These are phyloP conservation scores for Fraxinus nigra DNA, from an alignment of 305 asterid species.

Conservation along the genomic window DNA sequence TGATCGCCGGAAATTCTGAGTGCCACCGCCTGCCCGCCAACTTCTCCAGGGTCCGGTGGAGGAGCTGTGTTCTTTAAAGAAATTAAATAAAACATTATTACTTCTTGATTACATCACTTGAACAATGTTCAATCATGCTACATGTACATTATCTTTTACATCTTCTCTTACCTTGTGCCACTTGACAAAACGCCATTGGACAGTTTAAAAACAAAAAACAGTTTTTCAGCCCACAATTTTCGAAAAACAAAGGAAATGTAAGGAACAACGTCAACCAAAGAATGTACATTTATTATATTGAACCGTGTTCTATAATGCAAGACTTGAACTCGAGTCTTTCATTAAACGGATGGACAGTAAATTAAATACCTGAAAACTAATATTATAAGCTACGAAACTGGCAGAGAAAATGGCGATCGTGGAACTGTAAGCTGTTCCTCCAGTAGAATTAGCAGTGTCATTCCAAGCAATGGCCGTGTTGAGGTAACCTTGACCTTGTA, in stretches of 20 bases:
- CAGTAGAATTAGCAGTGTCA: conserved; percentile 77
- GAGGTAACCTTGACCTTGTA: conserved; percentile 71
- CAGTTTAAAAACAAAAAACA: too few species aligned
- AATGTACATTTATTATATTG: too few species aligned
- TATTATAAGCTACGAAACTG: conserved; percentile 67
- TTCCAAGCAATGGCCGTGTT: conserved; percentile 74
- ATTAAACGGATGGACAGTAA: not conserved
- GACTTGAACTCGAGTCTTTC: not conserved
- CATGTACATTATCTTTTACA: too few species aligned
- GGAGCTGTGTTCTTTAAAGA: conserved; percentile 69
- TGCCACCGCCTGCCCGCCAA: conserved; percentile 77
- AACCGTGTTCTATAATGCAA: not conserved
- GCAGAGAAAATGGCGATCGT: conserved; percentile 52
- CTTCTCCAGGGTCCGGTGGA: conserved; percentile 62
- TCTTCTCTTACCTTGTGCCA: too few species aligned
- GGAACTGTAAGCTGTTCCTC: conserved; percentile 56
- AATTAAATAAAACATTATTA: not conserved
- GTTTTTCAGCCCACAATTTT: too few species aligned
- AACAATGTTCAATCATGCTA: too few species aligned
- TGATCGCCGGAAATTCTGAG: conserved; percentile 60
- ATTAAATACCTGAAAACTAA: conserved; percentile 65
- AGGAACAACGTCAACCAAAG: too few species aligned
- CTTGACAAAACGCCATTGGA: too few species aligned
- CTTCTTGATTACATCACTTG: not conserved
- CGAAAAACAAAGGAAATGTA: too few species aligned